Evolutionary conservation across 495 filamentous ascomycete genomes (phyloP).

Genomic region (Sordaria brevicollis): DNA sequence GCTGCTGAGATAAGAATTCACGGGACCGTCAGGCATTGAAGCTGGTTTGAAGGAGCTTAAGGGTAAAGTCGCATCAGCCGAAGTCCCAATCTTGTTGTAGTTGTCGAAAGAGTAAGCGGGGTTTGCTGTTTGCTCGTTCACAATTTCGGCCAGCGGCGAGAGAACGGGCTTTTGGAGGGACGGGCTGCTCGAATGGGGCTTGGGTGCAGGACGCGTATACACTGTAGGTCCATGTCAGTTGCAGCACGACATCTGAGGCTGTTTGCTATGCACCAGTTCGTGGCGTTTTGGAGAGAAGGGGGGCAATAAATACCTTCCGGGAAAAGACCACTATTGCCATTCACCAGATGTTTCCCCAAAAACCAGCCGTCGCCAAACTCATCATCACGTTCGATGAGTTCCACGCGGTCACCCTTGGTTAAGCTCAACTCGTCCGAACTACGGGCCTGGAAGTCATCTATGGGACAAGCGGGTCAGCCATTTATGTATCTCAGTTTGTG

Average conservation of each 20-base stretch:
- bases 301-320: slow-evolving; percentile 63
- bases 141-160: slow-evolving; percentile 20
- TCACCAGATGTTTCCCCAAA: slow-evolving; percentile 68
- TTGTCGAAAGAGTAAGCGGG: slow-evolving; percentile 5
- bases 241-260: neutral
- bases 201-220: slow-evolving; percentile 43
- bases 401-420: slow-evolving; percentile 76
- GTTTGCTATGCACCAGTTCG: neutral
- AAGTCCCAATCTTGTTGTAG: slow-evolving; percentile 6
- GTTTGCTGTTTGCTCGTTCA: slow-evolving; percentile 16
- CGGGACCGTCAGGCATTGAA: slow-evolving; percentile 3
- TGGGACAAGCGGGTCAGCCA: slow-evolving; percentile 9
- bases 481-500: neutral
- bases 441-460: slow-evolving; percentile 79
- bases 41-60: slow-evolving; percentile 27
- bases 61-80: slow-evolving; percentile 26
- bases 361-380: slow-evolving; percentile 99
- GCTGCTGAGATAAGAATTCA: slow-evolving; percentile 9
- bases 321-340: slow-evolving; percentile 72
- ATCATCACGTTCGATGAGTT: slow-evolving; percentile 89
- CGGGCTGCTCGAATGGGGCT: slow-evolving; percentile 14
- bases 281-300: neutral
- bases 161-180: slow-evolving; percentile 18
- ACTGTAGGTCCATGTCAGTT: slow-evolving; percentile 26
- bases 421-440: slow-evolving; percentile 89